These are phyloP conservation scores for Chlorella sp. DNA, from an alignment of 139 green algal genomes.

Conservation along the genomic window DNA sequence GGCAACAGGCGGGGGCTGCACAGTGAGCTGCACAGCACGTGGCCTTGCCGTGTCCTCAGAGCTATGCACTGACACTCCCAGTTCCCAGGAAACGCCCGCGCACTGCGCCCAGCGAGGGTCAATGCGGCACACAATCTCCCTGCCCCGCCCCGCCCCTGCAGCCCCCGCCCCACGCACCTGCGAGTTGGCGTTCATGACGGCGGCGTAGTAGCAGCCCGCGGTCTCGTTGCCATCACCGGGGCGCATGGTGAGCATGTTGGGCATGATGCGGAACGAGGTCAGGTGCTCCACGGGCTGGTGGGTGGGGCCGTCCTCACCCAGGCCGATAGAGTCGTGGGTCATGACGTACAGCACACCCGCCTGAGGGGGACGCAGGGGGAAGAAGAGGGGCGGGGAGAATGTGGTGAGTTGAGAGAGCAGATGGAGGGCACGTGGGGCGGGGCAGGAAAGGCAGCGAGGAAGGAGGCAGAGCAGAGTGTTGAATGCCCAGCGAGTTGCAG, in stretches of 20 bases:
- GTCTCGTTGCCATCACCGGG: constrained; percentile 97
- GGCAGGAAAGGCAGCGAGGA: not conserved
- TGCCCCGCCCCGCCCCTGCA: too few species aligned
- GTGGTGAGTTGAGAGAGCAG: not conserved
- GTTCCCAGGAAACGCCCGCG: too few species aligned
- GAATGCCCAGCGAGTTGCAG: too few species aligned
- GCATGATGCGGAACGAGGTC: constrained; percentile 97
- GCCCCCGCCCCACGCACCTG: not conserved
- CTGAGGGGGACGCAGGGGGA: constrained; percentile 23
- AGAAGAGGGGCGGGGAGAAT: not conserved
- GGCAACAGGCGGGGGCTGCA: too few species aligned
- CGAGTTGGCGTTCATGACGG: constrained; percentile 64
- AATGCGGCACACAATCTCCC: too few species aligned
- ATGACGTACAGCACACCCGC: constrained; percentile 95
- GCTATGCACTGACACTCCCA: too few species aligned
- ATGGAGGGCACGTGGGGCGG: not conserved
- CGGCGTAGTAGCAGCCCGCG: constrained; percentile 91
- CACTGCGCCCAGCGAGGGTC: too few species aligned
- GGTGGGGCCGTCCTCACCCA: constrained; percentile 99
- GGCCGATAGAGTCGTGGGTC: constrained; percentile 99
- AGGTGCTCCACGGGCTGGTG: constrained; percentile 99
- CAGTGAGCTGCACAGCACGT: too few species aligned
- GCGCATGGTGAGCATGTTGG: constrained; percentile 96
- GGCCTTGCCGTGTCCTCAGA: too few species aligned
- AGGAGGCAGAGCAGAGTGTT: not conserved